Conservation (phyloP, 129 eudicot genomes). For the Smallanthus sonchifolius region DNA sequence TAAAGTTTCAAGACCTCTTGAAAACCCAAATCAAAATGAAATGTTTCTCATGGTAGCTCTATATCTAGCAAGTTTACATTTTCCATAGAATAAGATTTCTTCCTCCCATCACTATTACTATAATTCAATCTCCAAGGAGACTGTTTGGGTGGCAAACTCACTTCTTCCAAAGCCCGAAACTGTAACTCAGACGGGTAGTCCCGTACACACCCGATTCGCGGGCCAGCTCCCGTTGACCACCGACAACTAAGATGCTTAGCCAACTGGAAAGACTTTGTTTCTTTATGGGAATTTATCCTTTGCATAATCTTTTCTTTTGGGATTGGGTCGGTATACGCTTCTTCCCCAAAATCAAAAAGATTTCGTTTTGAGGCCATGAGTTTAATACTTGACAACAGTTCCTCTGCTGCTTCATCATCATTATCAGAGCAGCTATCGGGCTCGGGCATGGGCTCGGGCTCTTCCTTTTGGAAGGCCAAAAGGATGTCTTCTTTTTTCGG, state of each 20-base stretch:
- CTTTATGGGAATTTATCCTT: constrained; percentile 57
- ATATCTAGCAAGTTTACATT: constrained; percentile 22
- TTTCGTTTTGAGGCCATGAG: constrained; percentile 49
- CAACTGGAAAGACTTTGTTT: constrained; percentile 51
- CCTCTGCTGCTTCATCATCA: constrained; percentile 57
- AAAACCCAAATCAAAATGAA: constrained; percentile 7
- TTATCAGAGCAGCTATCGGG: constrained; percentile 35
- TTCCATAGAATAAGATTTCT: constrained; percentile 28
- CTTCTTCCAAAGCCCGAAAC: constrained; percentile 49
- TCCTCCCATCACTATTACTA: constrained; percentile 9
- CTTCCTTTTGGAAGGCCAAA: constrained; percentile 41
- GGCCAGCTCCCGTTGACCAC: constrained; percentile 84
- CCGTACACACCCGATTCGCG: constrained; percentile 73
- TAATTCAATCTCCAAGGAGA: constrained; percentile 20
- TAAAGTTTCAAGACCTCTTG: constrained; percentile 3
- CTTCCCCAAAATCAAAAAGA: constrained; percentile 46
- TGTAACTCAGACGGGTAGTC: constrained; percentile 74
- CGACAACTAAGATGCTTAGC: constrained; percentile 55
- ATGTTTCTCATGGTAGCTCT: constrained; percentile 16
- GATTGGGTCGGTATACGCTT: constrained; percentile 38
- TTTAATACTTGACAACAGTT: constrained; percentile 38
- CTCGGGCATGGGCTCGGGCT: not conserved
- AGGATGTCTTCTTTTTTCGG: constrained; percentile 41
- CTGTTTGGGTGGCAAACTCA: constrained; percentile 46
- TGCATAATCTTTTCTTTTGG: constrained; percentile 52